Conservation (phyloP, 768 basidiomycete species). For the Pleurotus cornucopiae region DNA sequence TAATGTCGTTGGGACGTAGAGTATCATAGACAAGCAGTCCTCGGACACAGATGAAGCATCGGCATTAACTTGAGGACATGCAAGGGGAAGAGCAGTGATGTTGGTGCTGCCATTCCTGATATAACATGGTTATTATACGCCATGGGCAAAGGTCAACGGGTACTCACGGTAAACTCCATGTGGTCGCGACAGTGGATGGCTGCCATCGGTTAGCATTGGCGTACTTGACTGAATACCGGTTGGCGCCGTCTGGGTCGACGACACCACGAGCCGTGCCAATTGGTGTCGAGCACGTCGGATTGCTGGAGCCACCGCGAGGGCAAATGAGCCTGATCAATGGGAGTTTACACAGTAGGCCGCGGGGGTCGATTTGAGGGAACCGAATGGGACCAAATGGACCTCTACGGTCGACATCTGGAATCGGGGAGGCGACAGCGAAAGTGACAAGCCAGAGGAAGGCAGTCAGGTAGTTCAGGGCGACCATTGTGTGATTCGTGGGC, state of each 20-base stretch:
- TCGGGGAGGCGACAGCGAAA: constrained; percentile 25
- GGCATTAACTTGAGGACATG: constrained; percentile 64
- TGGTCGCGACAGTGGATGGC: constrained; percentile 45
- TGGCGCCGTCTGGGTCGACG: constrained; percentile 40
- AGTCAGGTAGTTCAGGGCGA: constrained; percentile 27
- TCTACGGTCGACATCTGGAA: neutral
- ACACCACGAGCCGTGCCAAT: constrained; percentile 56
- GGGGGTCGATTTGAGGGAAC: constrained; percentile 32
- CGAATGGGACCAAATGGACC: constrained; percentile 17
- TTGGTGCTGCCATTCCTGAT: constrained; percentile 48
- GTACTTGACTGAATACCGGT: constrained; percentile 64
- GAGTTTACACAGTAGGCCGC: constrained; percentile 41
- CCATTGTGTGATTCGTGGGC: constrained; percentile 21
- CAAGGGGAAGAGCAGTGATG: constrained; percentile 53
- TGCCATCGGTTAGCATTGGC: constrained; percentile 61
- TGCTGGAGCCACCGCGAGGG: constrained; percentile 25
- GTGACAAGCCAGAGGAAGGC: constrained; percentile 25
- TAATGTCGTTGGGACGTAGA: constrained; percentile 53
- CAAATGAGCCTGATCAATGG: constrained; percentile 41
- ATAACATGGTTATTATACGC: neutral
- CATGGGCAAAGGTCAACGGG: constrained; percentile 1
- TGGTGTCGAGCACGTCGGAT: constrained; percentile 34
- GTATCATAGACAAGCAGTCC: constrained; percentile 78
- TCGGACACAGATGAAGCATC: constrained; percentile 54
- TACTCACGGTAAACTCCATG: constrained; percentile 64